phyloP scores from a whole-genome alignment of 345 rosid species.

The Acer negundo region DNA sequence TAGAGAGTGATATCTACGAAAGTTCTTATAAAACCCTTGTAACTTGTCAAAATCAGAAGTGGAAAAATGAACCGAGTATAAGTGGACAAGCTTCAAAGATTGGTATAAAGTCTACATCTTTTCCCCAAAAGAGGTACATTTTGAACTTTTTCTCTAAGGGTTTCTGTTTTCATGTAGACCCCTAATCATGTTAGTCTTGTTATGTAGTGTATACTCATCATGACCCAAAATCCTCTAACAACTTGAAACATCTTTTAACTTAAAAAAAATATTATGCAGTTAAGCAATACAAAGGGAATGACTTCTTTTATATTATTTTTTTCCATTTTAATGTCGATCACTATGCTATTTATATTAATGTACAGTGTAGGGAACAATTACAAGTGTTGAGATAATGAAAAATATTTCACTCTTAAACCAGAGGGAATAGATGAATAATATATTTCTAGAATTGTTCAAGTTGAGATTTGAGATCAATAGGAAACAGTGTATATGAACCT shows the following conservation, averaged over 20 bases:
- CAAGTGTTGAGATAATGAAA: not conserved
- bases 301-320: not conserved
- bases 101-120: slow-evolving; percentile 33
- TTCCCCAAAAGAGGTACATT: slow-evolving; percentile 49
- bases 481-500: not conserved
- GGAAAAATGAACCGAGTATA: slow-evolving; percentile 31
- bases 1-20: slow-evolving; percentile 37
- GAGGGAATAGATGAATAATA: not conserved
- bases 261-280: not conserved
- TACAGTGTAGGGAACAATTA: not conserved
- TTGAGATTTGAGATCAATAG: not conserved
- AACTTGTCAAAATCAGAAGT: slow-evolving; percentile 29
- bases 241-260: not conserved
- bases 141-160: not conserved
- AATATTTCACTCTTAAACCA: not conserved
- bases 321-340: not conserved
- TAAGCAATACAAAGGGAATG: not conserved
- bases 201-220: not conserved
- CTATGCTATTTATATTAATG: not conserved
- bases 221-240: not conserved
- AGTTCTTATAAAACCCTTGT: slow-evolving; percentile 34
- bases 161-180: not conserved
- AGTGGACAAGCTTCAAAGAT: slow-evolving; percentile 36
- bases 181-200: not conserved
- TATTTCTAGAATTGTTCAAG: not conserved